Conservation (phyloP, 1,284 basidiomycete genomes). For the Boletus sp. region DNA sequence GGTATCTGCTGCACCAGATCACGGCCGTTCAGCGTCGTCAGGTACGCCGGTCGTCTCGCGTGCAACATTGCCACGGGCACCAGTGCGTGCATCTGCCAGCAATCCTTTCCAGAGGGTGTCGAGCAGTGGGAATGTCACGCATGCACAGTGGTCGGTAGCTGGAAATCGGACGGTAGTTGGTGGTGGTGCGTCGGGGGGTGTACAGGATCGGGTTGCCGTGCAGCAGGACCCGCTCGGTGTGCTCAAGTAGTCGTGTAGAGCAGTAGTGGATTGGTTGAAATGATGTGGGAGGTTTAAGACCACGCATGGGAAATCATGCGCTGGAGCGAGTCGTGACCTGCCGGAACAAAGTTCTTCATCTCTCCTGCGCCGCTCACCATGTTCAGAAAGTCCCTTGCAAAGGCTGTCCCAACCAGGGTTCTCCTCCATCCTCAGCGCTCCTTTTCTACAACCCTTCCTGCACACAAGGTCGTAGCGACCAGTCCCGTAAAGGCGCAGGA, state of each 20-base stretch:
- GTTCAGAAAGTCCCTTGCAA: conserved; percentile 37
- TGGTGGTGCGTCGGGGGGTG: conserved; percentile 35
- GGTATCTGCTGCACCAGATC: conserved; percentile 45
- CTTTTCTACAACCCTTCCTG: conserved; percentile 60
- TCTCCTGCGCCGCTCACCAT: conserved; percentile 16
- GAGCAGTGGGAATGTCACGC: conserved; percentile 6
- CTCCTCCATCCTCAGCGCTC: conserved; percentile 48
- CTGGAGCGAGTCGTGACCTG: conserved; percentile 11
- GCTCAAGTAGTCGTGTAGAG: conserved; percentile 30
- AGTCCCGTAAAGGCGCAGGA: conserved; percentile 82
- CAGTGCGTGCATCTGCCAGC: conserved; percentile 31
- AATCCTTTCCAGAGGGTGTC: conserved; percentile 28
- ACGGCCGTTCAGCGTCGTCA: conserved; percentile 52
- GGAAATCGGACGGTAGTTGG: conserved; percentile 23
- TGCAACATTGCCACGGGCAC: conserved; percentile 15
- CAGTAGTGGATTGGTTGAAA: too few relatives aligned
- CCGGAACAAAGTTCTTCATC: conserved; percentile 10
- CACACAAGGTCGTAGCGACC: conserved; percentile 64
- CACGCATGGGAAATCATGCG: conserved; percentile 30
- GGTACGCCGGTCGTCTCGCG: conserved; percentile 31
- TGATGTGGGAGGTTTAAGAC: not conserved
- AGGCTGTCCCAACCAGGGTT: conserved; percentile 41
- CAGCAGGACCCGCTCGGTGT: conserved; percentile 65
- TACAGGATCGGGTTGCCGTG: conserved; percentile 22
- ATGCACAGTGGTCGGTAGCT: conserved; percentile 2